Percentiles rank a stretch among this genome's conserved stretches.
Evolutionary conservation across 139 green algal species (phyloP).

Genomic region (Coelastrella sp.): DNA sequence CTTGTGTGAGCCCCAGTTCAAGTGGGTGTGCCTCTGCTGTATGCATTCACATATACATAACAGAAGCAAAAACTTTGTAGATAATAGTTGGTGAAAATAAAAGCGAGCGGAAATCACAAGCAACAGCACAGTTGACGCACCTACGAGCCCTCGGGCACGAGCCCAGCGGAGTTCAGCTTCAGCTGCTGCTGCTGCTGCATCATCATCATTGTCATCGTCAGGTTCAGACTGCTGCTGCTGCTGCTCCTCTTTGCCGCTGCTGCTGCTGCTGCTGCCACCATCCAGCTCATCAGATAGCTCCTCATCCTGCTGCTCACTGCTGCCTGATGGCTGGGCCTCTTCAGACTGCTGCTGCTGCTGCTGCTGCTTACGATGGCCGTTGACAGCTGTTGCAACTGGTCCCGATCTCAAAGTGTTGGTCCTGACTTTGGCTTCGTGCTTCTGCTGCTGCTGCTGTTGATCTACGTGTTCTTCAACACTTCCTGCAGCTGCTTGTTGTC

Average conservation of each 20-base stretch:
- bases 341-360: not conserved
- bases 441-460: not conserved
- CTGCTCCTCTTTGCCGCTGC: not conserved
- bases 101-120: not conserved
- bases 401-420: too few species aligned
- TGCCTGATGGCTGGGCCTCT: not conserved
- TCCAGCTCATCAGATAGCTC: not conserved
- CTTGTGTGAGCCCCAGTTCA: too few species aligned
- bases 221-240: constrained; percentile 27
- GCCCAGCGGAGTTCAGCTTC: constrained; percentile 68
- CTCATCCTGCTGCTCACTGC: not conserved
- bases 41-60: too few species aligned
- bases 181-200: not conserved
- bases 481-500: constrained; percentile 20
- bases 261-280: not conserved
- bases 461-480: not conserved
- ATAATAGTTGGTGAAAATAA: too few species aligned
- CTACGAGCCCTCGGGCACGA: constrained; percentile 64
- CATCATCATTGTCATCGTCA: not conserved
- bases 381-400: too few species aligned
- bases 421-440: not conserved
- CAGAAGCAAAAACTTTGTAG: too few species aligned
- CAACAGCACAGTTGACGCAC: constrained; percentile 16
- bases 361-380: not conserved
- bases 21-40: too few species aligned